Conservation (phyloP, 805 yeast genomes). For the Candida nitratophila region DNA sequence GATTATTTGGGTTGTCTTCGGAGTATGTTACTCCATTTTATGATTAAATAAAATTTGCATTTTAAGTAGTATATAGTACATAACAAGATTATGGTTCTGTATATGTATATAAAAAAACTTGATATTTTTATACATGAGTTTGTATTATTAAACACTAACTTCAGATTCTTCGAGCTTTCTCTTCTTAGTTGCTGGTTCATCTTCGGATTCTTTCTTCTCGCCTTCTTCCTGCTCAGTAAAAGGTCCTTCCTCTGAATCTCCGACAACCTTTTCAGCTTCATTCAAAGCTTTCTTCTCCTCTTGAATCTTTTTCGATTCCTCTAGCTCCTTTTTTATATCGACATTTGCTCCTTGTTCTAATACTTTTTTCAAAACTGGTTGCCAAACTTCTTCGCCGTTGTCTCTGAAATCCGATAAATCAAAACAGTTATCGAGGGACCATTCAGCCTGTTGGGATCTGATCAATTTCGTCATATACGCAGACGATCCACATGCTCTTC, state of each 20-base stretch:
- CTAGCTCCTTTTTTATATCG: slow-evolving; percentile 32
- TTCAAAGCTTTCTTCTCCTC: slow-evolving; percentile 1
- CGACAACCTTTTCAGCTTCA: too few species aligned
- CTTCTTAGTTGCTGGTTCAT: background rate
- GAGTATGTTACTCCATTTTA: background rate
- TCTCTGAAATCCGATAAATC: slow-evolving; percentile 58
- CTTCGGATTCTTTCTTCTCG: slow-evolving; percentile 3
- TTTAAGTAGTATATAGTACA: too few species aligned
- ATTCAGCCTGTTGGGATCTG: slow-evolving; percentile 72
- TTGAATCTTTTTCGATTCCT: slow-evolving; percentile 13
- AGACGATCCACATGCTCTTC: slow-evolving; percentile 69
- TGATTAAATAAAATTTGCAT: background rate
- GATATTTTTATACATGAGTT: too few species aligned
- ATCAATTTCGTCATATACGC: slow-evolving; percentile 84
- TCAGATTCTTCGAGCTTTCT: background rate
- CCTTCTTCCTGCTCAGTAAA: too few species aligned
- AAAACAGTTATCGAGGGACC: slow-evolving; percentile 72
- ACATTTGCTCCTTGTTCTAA: slow-evolving; percentile 37
- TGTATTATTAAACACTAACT: background rate
- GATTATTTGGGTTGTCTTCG: slow-evolving; percentile 2
- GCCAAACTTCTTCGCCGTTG: slow-evolving; percentile 63
- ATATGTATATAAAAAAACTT: background rate
- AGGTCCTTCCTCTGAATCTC: too few species aligned
- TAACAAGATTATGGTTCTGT: too few species aligned
- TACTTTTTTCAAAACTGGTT: slow-evolving; percentile 49